A percentile compares a stretch with the other conserved stretches of the same genome.
phyloP scores from a whole-genome alignment of 257 asterid genomes.

The Ilex asprella region DNA sequence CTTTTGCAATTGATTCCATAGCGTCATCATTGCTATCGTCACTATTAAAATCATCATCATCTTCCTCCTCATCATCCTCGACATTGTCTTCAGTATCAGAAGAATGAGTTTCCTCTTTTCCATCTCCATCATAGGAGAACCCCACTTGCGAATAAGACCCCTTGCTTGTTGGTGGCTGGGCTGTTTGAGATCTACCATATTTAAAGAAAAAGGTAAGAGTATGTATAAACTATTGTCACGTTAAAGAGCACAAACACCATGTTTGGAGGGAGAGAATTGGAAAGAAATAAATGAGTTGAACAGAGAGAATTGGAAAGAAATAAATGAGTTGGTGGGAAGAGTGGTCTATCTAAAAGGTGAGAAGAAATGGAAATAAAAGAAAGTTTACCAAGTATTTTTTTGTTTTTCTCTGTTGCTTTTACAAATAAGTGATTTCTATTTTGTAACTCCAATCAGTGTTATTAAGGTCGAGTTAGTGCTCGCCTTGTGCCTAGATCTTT shows the following conservation, averaged over 20 bases:
- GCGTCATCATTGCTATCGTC: conserved; percentile 91
- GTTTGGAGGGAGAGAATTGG: too few species aligned
- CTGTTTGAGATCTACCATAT: conserved; percentile 42
- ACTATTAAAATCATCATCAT: conserved; percentile 84
- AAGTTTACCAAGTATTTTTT: too few species aligned
- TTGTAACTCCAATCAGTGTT: too few species aligned
- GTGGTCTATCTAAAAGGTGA: neutral
- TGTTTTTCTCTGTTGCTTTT: too few species aligned
- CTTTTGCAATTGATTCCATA: conserved; percentile 95
- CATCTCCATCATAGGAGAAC: conserved; percentile 86
- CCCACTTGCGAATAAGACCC: conserved; percentile 97
- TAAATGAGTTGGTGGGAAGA: too few species aligned
- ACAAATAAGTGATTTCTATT: too few species aligned
- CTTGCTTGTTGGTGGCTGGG: conserved; percentile 66
- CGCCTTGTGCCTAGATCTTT: too few species aligned
- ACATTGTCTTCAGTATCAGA: conserved; percentile 70
- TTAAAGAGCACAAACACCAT: too few species aligned
- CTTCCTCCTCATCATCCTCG: conserved; percentile 77
- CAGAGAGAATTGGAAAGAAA: too few species aligned
- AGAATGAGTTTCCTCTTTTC: conserved; percentile 50
- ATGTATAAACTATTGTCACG: too few species aligned
- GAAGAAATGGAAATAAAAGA: neutral
- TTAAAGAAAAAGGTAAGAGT: conserved; percentile 14
- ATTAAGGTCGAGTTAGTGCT: too few species aligned
- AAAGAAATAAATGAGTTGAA: too few species aligned